phyloP scores from a whole-genome alignment of 2,329 filamentous ascomycete species.

The Penicillium sp. region DNA sequence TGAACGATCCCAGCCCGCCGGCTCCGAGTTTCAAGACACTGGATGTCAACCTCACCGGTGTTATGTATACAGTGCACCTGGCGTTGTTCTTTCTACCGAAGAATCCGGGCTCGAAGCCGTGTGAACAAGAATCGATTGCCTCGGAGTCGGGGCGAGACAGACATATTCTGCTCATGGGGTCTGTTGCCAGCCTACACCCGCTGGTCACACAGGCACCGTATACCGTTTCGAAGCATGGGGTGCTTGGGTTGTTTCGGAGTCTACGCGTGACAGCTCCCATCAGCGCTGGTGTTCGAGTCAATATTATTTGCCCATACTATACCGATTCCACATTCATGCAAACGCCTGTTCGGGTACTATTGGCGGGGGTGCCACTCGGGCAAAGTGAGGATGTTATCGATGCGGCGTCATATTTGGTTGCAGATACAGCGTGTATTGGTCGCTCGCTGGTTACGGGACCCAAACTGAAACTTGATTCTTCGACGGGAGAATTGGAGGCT shows the following conservation, averaged over 20 bases:
- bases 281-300: slow-evolving; percentile 6
- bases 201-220: slow-evolving; percentile 8
- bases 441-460: slow-evolving; percentile 9
- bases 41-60: slow-evolving; percentile 9
- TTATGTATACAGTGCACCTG: slow-evolving; percentile 11
- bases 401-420: slow-evolving; percentile 11
- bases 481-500: background rate
- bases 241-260: slow-evolving; percentile 7
- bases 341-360: slow-evolving; percentile 4
- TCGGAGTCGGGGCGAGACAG: slow-evolving; percentile 3
- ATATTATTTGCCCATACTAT: slow-evolving; percentile 11
- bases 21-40: slow-evolving; percentile 9
- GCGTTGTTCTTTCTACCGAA: slow-evolving; percentile 8
- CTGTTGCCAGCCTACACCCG: slow-evolving; percentile 9
- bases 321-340: slow-evolving; percentile 8
- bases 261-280: slow-evolving; percentile 5
- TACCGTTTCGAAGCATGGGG: slow-evolving; percentile 8
- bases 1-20: slow-evolving; percentile 8
- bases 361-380: slow-evolving; percentile 6
- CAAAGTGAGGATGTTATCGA: slow-evolving; percentile 7
- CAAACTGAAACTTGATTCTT: slow-evolving; percentile 3
- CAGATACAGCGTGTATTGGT: slow-evolving; percentile 6
- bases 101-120: slow-evolving; percentile 5
- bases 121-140: background rate
- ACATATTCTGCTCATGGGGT: slow-evolving; percentile 8